phyloP scores from a whole-genome alignment of 2,329 filamentous ascomycete genomes.

The Talaromyces sp. region DNA sequence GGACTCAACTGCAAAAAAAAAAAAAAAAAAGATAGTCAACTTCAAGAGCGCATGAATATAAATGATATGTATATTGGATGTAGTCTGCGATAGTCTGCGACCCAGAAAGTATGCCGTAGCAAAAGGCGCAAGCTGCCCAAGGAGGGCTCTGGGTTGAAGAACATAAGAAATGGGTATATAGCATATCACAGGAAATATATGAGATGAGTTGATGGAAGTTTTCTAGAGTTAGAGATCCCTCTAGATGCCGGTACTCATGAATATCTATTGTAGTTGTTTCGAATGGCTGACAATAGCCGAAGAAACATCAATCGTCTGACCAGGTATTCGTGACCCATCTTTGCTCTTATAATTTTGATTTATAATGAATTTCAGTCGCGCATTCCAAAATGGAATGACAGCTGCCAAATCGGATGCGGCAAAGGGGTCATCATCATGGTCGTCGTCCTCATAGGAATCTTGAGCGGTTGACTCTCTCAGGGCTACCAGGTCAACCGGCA shows the following conservation, averaged over 20 bases:
- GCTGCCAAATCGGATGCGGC: background rate
- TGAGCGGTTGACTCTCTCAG: background rate
- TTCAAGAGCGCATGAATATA: too few relatives aligned
- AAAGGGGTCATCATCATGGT: slow-evolving; percentile 1
- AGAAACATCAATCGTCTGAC: slow-evolving; percentile 10
- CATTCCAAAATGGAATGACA: slow-evolving; percentile 14
- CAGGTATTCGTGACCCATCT: background rate
- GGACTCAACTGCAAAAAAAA: too few relatives aligned
- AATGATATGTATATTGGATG: too few relatives aligned
- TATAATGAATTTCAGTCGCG: slow-evolving; percentile 13
- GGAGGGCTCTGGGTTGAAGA: too few relatives aligned
- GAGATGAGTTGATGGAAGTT: too few relatives aligned
- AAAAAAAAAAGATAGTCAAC: too few relatives aligned
- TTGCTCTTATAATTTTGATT: slow-evolving; percentile 8
- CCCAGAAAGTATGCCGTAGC: too few relatives aligned
- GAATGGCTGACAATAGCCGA: slow-evolving; percentile 9
- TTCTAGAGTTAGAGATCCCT: background rate
- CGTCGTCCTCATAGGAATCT: slow-evolving; percentile 7
- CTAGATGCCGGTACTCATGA: background rate
- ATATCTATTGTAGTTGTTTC: background rate
- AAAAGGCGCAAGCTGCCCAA: too few relatives aligned
- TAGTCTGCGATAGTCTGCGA: too few relatives aligned
- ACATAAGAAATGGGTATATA: too few relatives aligned
- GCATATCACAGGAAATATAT: too few relatives aligned
- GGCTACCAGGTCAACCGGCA: background rate